Conservation (phyloP, 1,139 yeast genomes). For the Saccharomyces pastorianus region DNA sequence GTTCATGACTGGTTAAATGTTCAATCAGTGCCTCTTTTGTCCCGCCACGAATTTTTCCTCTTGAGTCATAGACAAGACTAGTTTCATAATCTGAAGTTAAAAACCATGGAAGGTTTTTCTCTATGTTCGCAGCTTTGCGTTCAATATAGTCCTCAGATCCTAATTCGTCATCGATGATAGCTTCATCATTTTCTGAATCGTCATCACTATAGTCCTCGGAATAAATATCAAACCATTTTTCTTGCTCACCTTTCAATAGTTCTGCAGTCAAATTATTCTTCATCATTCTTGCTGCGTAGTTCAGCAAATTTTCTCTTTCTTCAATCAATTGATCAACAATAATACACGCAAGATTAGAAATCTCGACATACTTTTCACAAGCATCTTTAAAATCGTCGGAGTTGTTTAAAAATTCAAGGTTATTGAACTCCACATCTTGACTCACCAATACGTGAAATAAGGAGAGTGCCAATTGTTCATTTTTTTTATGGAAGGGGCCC, state of each 20-base stretch:
- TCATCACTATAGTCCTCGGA: constrained; percentile 14
- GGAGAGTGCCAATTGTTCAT: constrained; percentile 44
- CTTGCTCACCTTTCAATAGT: constrained; percentile 45
- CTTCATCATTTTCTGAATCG: constrained; percentile 6
- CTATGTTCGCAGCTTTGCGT: not conserved
- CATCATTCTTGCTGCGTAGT: constrained; percentile 71
- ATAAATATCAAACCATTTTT: constrained; percentile 14
- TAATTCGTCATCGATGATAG: constrained; percentile 22
- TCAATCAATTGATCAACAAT: constrained; percentile 54
- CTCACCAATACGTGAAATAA: constrained; percentile 41
- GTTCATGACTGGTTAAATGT: constrained; percentile 73
- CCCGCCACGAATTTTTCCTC: constrained; percentile 79
- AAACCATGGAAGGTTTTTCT: constrained; percentile 59
- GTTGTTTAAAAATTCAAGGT: constrained; percentile 43
- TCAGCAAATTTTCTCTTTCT: constrained; percentile 60
- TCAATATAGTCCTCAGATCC: constrained; percentile 11
- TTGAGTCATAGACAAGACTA: constrained; percentile 62
- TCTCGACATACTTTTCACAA: constrained; percentile 40
- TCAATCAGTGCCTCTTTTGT: constrained; percentile 73
- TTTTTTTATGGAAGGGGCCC: constrained; percentile 10
- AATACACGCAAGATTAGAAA: constrained; percentile 38
- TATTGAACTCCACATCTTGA: constrained; percentile 41
- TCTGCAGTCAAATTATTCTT: constrained; percentile 62
- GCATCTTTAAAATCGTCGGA: constrained; percentile 22
- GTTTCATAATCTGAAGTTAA: constrained; percentile 71